Base-by-base conservation (phyloP, 768 basidiomycete genomes). In the Leucosporidium creatinivorum region DNA sequence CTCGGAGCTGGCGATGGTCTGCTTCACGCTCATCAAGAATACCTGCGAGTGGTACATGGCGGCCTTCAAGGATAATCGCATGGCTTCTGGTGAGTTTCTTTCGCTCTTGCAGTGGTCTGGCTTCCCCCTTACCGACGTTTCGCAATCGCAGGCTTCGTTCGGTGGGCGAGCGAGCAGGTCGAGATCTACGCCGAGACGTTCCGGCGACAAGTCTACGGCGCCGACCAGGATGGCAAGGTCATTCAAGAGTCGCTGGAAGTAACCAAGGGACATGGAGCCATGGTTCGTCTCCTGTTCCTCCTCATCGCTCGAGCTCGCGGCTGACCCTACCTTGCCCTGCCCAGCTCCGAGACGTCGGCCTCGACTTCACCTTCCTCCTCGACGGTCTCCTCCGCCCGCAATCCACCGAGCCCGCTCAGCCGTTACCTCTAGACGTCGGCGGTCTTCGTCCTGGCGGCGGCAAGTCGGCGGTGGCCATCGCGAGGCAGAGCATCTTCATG, bases 1-100 rank as follows among this genome's bases (percentile, higher is more conserved):
- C 58, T 87, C 85, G 44, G 91, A 97, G 75, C 81, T 98, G 44
- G 85, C 91, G 3, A 82, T 93, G 51, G 89, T 98, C 0, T 85
- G 87, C 66, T 98, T 98, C 74, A 96, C 93, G 0, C 87, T 90
- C 1, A 89, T 99, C 77, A 93, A 96, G 77, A 91, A 98, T 76
- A 96, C 93, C 1, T 91, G 91, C 71, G 94, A 99, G 79, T 99
- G 96, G 96, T 99, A 91, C 78, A 81, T 97, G 73, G 87, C 88
- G 1, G 93, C 91, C 65, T 99, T 96, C 79, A 89, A 88, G 78
- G 96, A 97, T 78, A 93, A 96, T 76, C 87, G 92, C 72, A 89
- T 90, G 69, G 88, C 94, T 0, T 93, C 91, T 66, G 84, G 94
- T 94, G 73, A 70, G 90, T 36, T 8, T n/a, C 44, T 18, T 25